These are phyloP conservation scores for Tuber calosporum DNA, from an alignment of 495 filamentous ascomycete genomes.

Conservation along the genomic window DNA sequence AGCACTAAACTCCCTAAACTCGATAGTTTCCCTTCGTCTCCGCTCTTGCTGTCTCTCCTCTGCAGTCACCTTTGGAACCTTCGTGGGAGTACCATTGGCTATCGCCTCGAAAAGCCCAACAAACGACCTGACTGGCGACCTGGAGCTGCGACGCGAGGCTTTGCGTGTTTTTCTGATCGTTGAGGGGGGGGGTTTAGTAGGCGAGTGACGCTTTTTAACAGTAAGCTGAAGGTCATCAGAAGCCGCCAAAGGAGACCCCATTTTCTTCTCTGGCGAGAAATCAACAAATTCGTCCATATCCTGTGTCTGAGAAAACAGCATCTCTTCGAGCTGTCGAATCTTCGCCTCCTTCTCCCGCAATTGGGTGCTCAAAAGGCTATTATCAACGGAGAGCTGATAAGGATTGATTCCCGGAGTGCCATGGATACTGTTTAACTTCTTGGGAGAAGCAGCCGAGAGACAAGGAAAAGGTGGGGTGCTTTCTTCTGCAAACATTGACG, in stretches of 20 bases:
- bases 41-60: slow-evolving; percentile 34
- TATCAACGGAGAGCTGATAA: slow-evolving; percentile 30
- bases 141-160: slow-evolving; percentile 20
- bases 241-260: slow-evolving; percentile 7
- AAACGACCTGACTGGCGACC: slow-evolving; percentile 29
- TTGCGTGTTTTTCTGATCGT: slow-evolving; percentile 24
- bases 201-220: slow-evolving; percentile 36
- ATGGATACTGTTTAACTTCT: slow-evolving; percentile 37
- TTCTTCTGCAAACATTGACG: slow-evolving; percentile 39
- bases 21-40: slow-evolving; percentile 39
- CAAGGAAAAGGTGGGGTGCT: slow-evolving; percentile 36
- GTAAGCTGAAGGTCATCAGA: slow-evolving; percentile 24
- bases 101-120: slow-evolving; percentile 29
- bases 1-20: slow-evolving; percentile 41
- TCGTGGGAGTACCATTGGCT: slow-evolving; percentile 20
- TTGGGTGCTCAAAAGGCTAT: slow-evolving; percentile 30
- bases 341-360: slow-evolving; percentile 37
- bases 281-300: slow-evolving; percentile 38
- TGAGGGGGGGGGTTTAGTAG: slow-evolving; percentile 16
- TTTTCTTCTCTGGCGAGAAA: slow-evolving; percentile 40
- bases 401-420: slow-evolving; percentile 22
- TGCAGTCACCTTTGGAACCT: slow-evolving; percentile 20
- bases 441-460: slow-evolving; percentile 39
- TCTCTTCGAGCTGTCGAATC: slow-evolving; percentile 30
- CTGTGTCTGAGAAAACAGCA: slow-evolving; percentile 29